Evolutionary conservation across 768 basidiomycete genomes (phyloP), one percentile per base, ranked within the genome.

Genomic region (Psilocybe azurescens): DNA sequence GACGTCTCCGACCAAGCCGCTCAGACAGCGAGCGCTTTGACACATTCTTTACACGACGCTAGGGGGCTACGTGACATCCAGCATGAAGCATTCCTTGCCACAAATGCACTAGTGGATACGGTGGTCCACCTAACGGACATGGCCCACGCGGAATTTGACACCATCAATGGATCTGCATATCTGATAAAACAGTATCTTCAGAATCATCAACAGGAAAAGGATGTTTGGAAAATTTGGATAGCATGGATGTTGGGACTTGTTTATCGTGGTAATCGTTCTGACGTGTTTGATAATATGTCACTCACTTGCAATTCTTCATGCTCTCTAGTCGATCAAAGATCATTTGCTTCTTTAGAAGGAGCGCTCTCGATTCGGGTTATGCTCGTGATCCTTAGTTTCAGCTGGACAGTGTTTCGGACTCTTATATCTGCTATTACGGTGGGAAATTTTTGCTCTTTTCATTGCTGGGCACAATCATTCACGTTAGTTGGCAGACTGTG

Each of bases 151-250:
- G 83, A 85, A 63, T 70, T 88, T 39, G 73, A 78, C 56, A 78
- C 76, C 59, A 80, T 88, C 57, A 84, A 82, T 52, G 75, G 70
- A 18, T 82, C 86, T 20, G 76, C 80, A 3, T 65, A 61, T 14
- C 67, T 72, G 6, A 65, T 82, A 20, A 72, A 72, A 38, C 70
- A 74, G 51, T 70, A 70, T 5, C 62, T 83, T 47, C 62, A 57
- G 52, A 67, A 58, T 48, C 61, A 29, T 50, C 48, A 53, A 38
- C 30, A 56, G 47, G 38, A 51, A 58, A 16, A 29, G 49, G 49
- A 18, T n/a, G 50, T 48, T 36, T 66, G 63, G 63, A 65, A 55
- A 53, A 30, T 6, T 16, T 65, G 54, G 48, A 14, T 58, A 24
- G 63, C 63, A 29, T 61, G 46, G n/a, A 46, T 59, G 20, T 58